Evolutionary conservation across 192 early-diverging fungal species (phyloP).

Genomic region (Mycoemilia scoparia): DNA sequence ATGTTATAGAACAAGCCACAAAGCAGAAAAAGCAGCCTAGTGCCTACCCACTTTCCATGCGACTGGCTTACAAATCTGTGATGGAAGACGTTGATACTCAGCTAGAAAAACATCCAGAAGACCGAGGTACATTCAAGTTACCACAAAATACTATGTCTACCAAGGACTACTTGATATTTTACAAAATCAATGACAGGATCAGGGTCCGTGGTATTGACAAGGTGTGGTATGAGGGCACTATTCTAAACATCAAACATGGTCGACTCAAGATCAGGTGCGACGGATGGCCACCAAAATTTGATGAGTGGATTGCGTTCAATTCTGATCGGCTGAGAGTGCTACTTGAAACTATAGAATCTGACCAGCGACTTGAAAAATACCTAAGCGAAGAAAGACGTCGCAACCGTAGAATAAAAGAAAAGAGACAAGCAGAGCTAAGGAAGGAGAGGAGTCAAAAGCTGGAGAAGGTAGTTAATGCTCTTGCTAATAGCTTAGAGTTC

Average conservation of each 20-base stretch:
- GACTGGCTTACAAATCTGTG: constrained; percentile 1
- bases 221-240: constrained; percentile 28
- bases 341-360: constrained; percentile 12
- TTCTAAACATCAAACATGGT: constrained; percentile 20
- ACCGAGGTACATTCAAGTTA: constrained; percentile 14
- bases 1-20: background rate
- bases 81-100: constrained; percentile 2
- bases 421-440: background rate
- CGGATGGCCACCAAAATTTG: constrained; percentile 13
- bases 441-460: too few relatives aligned
- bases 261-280: constrained; percentile 20
- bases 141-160: constrained; percentile 24
- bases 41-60: background rate
- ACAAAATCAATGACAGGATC: constrained; percentile 16
- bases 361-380: constrained; percentile 17
- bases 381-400: background rate
- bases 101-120: constrained; percentile 4
- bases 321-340: constrained; percentile 25
- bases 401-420: background rate
- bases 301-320: constrained; percentile 26
- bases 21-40: background rate
- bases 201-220: constrained; percentile 23
- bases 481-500: too few relatives aligned
- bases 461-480: too few relatives aligned
- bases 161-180: constrained; percentile 22